Evolutionary conservation across 805 yeast genomes (phyloP), one percentile per base, ranked within the genome.

Genomic region (Candida krabiensis): DNA sequence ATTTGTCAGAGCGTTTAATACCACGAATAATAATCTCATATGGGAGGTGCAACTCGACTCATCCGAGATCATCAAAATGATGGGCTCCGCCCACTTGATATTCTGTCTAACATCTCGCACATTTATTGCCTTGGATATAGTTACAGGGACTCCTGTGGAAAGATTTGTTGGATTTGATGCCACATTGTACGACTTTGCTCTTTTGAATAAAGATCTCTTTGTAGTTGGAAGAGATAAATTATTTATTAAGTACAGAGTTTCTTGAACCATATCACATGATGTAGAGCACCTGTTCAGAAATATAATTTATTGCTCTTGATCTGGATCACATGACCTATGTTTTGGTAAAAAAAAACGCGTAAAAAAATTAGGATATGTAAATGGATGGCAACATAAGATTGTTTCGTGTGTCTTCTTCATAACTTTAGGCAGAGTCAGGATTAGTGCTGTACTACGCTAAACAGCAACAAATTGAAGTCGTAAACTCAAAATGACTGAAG

Each of bases 101-200:
- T 29, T 30, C 27, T 19, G 36, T 36, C 18, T 28, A 33, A 34
- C 44, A 11, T 21, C 43, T 13, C 40, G 41, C 15, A 31, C 33
- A 14, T 28, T 52, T 19, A 40, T 43, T 8, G 22, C 33, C n/a
- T 24, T 45, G n/a, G 27, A 29, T 8, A 5, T 30, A 8, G 12
- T 12, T 5, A 35, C 19, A 19, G 56, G 58, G 7, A 16, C 27
- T 8, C 4, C 35, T 4, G 9, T 23, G 12, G 36, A 37, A 12
- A 17, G 28, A 9, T 46, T 41, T 30, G 47, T 44, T 11, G 57
- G 54, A 1, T 41, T 19, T 25, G 45, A 44, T 18, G 35, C 36
- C 1, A 12, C 22, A 2, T 3, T 44, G 13, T 38, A 31, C 14
- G 51, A 40, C 21, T 3, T 43, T 14, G 24, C 7, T 21, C 11